Evolutionary conservation across 768 basidiomycete species (phyloP), one percentile per base, ranked within the genome.

Genomic region (Macrolepiota dolichaula): DNA sequence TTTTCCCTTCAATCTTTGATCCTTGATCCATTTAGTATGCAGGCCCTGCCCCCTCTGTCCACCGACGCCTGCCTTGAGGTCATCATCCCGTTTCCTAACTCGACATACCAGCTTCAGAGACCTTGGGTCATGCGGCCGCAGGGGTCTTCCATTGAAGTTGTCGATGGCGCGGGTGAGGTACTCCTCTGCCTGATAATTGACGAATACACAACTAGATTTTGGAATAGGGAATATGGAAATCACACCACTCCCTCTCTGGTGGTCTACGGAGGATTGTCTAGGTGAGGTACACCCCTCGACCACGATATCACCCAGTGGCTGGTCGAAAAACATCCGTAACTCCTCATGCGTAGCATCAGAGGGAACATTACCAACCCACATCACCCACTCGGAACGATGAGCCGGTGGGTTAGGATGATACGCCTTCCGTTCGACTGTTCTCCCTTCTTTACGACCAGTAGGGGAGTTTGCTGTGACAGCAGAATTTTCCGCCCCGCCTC

Each of bases 291-390:
- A 55, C 7, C 59, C 35, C 4, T 58, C 61, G 11, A 47, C 53
- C 37, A 65, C 25, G 15, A 37, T 24, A 5, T 50, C 57, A 17
- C 68, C 62, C 4, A 58, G 68, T 9, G 69, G 62, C 44, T 65
- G 72, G 63, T 81, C 87, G 76, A 98, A 95, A 71, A 95, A 96
- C 6, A 78, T 77, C 89, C 88, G 91, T 3, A 97, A 77, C 68
- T 97, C 95, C 65, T 93, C 88, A 62, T 93, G 84, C 2, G 85
- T 85, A 15, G 92, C 86, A 67, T 95, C 92, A 4, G 81, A 80
- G 2, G 92, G 92, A 2, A 97, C 89, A 69, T 98, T 98, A 10
- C 96, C 96, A 12, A 87, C 88, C 96, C 96, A 97, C 92, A 95
- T 93, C 1, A 94, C 94, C 92, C 91, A 96, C 61, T 93, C 92